These are phyloP conservation scores for Dactylellina sp. DNA, from an alignment of 2,329 filamentous ascomycete species.

Conservation along the genomic window DNA sequence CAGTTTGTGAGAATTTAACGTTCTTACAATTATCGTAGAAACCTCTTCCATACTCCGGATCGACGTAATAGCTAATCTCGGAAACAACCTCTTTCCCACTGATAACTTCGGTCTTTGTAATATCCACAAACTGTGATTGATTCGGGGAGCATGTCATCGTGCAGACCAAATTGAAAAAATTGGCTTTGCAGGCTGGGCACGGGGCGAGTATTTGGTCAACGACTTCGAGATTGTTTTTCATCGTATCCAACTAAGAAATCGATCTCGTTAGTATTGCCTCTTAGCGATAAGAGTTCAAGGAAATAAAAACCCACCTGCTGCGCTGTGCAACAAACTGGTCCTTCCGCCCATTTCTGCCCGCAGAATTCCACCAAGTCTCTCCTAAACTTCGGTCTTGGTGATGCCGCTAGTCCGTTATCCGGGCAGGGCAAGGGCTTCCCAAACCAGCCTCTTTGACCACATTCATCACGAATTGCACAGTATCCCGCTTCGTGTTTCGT, in stretches of 20 bases:
- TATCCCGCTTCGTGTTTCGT: conserved; percentile 59
- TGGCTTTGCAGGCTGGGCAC: conserved; percentile 96
- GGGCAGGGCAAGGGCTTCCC: conserved; percentile 89
- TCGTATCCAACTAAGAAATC: conserved; percentile 74
- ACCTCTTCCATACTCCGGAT: conserved; percentile 82
- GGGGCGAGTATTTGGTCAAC: conserved; percentile 90
- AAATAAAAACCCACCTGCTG: conserved; percentile 73
- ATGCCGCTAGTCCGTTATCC: conserved; percentile 84
- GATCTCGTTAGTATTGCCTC: conserved; percentile 23
- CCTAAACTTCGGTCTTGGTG: conserved; percentile 78
- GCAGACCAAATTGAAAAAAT: conserved; percentile 98
- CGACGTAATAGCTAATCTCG: conserved; percentile 89
- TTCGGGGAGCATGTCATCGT: conserved; percentile 98
- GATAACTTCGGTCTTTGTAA: conserved; percentile 76
- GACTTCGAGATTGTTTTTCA: conserved; percentile 85
- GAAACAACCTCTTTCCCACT: conserved; percentile 76
- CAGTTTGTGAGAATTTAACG: conserved; percentile 96
- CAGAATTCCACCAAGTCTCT: conserved; percentile 85
- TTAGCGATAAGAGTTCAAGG: not conserved
- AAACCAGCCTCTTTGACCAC: conserved; percentile 90
- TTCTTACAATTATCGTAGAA: conserved; percentile 99
- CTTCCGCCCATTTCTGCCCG: conserved; percentile 84
- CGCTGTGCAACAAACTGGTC: conserved; percentile 83
- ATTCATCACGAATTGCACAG: conserved; percentile 67
- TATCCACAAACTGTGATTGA: conserved; percentile 93